Evolutionary conservation across 2,329 filamentous ascomycete species (phyloP).

Genomic region (Ceratocystis variospora): DNA sequence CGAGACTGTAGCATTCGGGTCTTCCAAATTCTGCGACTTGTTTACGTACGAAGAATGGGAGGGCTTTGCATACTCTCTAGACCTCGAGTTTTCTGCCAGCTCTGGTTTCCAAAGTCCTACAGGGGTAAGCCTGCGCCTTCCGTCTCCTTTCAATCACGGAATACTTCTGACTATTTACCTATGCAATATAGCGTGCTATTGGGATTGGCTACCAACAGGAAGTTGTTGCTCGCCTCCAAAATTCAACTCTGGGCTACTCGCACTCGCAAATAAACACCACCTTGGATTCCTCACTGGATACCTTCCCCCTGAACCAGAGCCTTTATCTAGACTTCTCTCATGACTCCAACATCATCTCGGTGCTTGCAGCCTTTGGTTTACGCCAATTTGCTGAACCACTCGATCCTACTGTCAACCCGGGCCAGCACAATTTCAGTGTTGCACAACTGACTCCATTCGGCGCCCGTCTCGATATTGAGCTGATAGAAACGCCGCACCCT

Average conservation of each 20-base stretch:
- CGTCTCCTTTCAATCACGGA: not conserved
- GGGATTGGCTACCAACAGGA: slow-evolving; percentile 63
- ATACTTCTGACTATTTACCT: slow-evolving; percentile 23
- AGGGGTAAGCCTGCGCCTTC: slow-evolving; percentile 33
- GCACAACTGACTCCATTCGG: slow-evolving; percentile 58
- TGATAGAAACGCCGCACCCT: slow-evolving; percentile 54
- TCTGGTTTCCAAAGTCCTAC: slow-evolving; percentile 50
- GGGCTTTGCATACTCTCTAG: slow-evolving; percentile 56
- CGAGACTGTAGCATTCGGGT: slow-evolving; percentile 64
- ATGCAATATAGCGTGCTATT: slow-evolving; percentile 41
- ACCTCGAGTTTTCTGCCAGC: slow-evolving; percentile 49
- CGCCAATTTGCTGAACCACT: slow-evolving; percentile 52
- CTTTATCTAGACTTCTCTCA: slow-evolving; percentile 69
- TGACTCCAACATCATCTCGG: slow-evolving; percentile 57
- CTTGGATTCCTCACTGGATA: slow-evolving; percentile 50
- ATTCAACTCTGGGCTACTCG: slow-evolving; percentile 48
- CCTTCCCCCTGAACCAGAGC: slow-evolving; percentile 59
- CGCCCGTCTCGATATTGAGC: slow-evolving; percentile 57
- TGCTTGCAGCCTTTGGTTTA: slow-evolving; percentile 59
- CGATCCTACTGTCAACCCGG: slow-evolving; percentile 40
- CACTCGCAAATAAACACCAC: slow-evolving; percentile 54
- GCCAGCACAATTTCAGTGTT: slow-evolving; percentile 49
- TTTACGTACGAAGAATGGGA: slow-evolving; percentile 66
- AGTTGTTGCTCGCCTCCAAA: slow-evolving; percentile 53
- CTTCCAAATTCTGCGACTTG: slow-evolving; percentile 57